These are phyloP conservation scores for Penicillium sclerotiorum DNA, from an alignment of 2,329 filamentous ascomycete species.

Conservation along the genomic window DNA sequence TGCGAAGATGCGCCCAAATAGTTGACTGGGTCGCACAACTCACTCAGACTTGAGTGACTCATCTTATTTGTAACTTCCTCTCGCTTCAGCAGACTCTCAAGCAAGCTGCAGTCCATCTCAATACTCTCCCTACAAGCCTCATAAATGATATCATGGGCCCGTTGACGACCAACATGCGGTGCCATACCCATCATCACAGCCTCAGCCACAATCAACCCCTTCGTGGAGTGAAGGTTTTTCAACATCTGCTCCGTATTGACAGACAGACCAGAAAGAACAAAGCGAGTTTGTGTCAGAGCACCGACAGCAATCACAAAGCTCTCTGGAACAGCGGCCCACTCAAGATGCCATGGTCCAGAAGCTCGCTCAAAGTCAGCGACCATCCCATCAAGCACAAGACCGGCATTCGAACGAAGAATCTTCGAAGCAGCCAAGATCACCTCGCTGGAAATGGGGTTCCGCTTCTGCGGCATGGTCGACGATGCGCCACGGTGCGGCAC, in stretches of 20 bases:
- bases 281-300: constrained; percentile 57
- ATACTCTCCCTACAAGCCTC: constrained; percentile 56
- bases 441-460: too few species aligned
- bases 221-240: constrained; percentile 54
- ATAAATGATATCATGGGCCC: constrained; percentile 61
- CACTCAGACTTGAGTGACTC: constrained; percentile 51
- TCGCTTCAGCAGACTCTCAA: constrained; percentile 46
- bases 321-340: constrained; percentile 60
- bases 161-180: constrained; percentile 54
- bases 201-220: constrained; percentile 59
- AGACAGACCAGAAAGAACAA: constrained; percentile 55
- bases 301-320: constrained; percentile 58
- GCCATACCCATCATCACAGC: constrained; percentile 65
- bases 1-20: constrained; percentile 41
- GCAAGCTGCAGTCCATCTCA: constrained; percentile 46
- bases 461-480: too few species aligned
- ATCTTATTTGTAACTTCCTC: constrained; percentile 48
- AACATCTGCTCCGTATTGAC: constrained; percentile 56
- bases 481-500: too few species aligned
- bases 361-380: constrained; percentile 61
- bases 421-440: constrained; percentile 60
- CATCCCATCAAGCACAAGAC: constrained; percentile 59
- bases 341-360: constrained; percentile 61
- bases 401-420: constrained; percentile 55
- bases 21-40: constrained; percentile 58